These are phyloP conservation scores for Geotrichum restrictum DNA, from an alignment of 1,139 yeast genomes.

Conservation along the genomic window DNA sequence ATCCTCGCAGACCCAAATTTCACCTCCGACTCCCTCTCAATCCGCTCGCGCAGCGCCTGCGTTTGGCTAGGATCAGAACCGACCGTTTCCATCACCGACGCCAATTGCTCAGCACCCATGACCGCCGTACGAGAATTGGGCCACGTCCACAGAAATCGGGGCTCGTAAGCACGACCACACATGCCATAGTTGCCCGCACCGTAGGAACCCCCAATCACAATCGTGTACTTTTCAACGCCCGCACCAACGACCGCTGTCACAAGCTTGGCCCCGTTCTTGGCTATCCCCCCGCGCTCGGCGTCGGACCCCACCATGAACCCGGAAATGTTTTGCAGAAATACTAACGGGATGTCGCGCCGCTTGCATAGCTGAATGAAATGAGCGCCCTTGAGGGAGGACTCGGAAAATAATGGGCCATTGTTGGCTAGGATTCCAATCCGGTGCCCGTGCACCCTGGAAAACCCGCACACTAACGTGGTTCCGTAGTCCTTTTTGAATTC, in stretches of 20 bases:
- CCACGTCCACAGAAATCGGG: slow-evolving; percentile 39
- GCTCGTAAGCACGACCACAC: slow-evolving; percentile 40
- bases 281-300: slow-evolving; percentile 40
- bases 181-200: slow-evolving; percentile 41
- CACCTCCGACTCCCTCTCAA: slow-evolving; percentile 35
- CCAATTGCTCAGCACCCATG: slow-evolving; percentile 40
- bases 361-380: slow-evolving; percentile 40
- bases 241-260: slow-evolving; percentile 40
- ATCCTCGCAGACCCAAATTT: slow-evolving; percentile 36
- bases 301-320: slow-evolving; percentile 41
- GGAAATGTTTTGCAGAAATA: slow-evolving; percentile 38
- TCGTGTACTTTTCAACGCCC: slow-evolving; percentile 37
- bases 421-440: slow-evolving; percentile 39
- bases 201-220: slow-evolving; percentile 38
- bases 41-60: slow-evolving; percentile 31
- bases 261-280: slow-evolving; percentile 39
- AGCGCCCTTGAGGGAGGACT: slow-evolving; percentile 38
- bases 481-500: slow-evolving; percentile 39
- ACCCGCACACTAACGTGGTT: slow-evolving; percentile 37
- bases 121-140: slow-evolving; percentile 40
- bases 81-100: slow-evolving; percentile 37
- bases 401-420: slow-evolving; percentile 39
- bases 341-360: slow-evolving; percentile 37
- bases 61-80: slow-evolving; percentile 31
- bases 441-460: slow-evolving; percentile 37